Base-by-base conservation (phyloP, 164 flowering plant genomes). In the Saururus chinensis region DNA sequence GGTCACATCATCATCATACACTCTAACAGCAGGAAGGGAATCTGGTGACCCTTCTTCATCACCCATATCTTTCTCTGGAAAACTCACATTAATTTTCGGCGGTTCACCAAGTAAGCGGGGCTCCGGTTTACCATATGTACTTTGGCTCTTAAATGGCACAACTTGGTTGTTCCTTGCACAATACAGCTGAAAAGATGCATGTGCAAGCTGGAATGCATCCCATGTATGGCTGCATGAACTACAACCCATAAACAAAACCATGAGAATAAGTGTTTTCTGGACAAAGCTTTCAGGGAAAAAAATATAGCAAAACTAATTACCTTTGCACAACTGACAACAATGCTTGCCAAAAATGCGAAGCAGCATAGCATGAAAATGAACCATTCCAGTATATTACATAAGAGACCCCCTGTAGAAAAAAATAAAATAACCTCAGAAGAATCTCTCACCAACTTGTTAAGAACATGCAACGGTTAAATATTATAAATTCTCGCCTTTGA, bases 171-270 rank as follows among this genome's bases (percentile, higher is more conserved):
- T 88, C 40, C 79, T 69, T 13, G 77, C 70, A 72, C 93, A 91
- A 71, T 85, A 85, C 10, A 95, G 79, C 72, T 88, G 80, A 67
- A 81, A 88, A 56, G 97, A 91, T 57, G 99, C 96, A 61, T 78
- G 74, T 13, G 97, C 99, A 69, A 95, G 88, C 67, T 84, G 97
- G 74, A 95, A 95, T 19, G 89, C 88, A 78, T 95, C 99, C 95
- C 99, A 95, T 57, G 85, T 75, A 79, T 95, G 97, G 66, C 87
- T 76, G 22, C 81, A 76, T 5, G 99, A 85, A 75, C 99, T 95
- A 83, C 75, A 74, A 57, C 19, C 45, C 21, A 17, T 16, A 35
- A 37, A 9, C 40, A 10, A 19, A 12, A 53, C 23, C 21, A 64
- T 19, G 17, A 45, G 17, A 45, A 8, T 41, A 45, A 45, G 17